A percentile compares a stretch with the other conserved stretches of the same genome.
Conservation (phyloP, 1,284 basidiomycete species). For the Ustilago trichophora region DNA sequence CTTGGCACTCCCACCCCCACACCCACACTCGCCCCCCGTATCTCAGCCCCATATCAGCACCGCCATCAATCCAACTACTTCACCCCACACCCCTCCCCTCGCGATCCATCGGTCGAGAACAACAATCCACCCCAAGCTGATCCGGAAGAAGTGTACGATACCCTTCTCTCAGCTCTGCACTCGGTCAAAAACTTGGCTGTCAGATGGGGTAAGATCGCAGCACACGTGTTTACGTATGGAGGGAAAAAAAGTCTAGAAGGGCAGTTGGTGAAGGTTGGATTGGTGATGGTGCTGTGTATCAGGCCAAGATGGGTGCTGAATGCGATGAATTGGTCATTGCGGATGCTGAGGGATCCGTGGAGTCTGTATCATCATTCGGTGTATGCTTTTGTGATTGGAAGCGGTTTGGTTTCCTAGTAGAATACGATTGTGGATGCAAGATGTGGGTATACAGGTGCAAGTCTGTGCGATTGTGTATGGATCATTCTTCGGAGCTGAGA, state of each 20-base stretch:
- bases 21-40: not conserved
- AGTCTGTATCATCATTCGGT: constrained; percentile 9
- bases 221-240: not conserved
- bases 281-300: not conserved
- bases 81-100: constrained; percentile 1
- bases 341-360: constrained; percentile 10
- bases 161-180: not conserved
- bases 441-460: no score
- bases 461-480: no score
- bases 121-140: constrained; percentile 5
- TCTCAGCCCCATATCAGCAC: constrained; percentile 8
- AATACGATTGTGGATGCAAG: no score
- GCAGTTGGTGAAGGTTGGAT: constrained; percentile 3
- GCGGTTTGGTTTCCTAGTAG: not conserved
- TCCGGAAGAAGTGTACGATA: constrained; percentile 2
- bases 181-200: constrained; percentile 6
- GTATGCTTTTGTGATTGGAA: constrained; percentile 5
- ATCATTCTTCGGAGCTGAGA: constrained; percentile 14
- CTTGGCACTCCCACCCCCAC: not conserved
- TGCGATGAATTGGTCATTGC: not conserved
- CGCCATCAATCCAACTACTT: not conserved
- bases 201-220: not conserved
- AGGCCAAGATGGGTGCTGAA: constrained; percentile 10
- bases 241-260: constrained; percentile 3
- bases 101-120: constrained; percentile 4